Base-by-base conservation (phyloP, 2,329 filamentous ascomycete species). In the Fusarium sp. region DNA sequence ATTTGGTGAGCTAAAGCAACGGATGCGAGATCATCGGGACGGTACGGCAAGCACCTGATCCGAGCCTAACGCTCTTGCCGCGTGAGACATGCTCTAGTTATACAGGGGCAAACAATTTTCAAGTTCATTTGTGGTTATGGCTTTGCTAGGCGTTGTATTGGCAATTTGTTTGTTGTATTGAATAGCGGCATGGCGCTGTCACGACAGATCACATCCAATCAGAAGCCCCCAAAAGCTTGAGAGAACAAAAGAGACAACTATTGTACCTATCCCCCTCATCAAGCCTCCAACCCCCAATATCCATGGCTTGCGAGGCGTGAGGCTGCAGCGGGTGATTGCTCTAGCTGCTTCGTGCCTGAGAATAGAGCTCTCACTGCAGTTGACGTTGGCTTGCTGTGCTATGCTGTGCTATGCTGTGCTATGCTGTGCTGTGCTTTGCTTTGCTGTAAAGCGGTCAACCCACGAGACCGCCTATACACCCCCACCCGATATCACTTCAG, bases 1-100 rank as follows among this genome's bases (percentile, higher is more conserved):
- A 55, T 57, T 8, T 38, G 56, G 51, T 38, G 45, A 67, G 47
- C 65, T 65, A 53, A 42, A 70, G 61, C 56, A 38, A 55, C 66
- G 58, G 71, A 57, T 74, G 71, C 71, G 44, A 74, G 71, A 74
- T 74, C 54, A 72, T 61, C 71, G 71, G 67, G 71, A 74, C 67
- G 67, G 66, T 57, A 69, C 65, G 69, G 63, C 54, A 68, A 72
- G 71, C 62, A 71, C 70, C 54, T 73, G 70, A 73, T 53, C 71
- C 71, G 71, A 63, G 66, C 71, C 71, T 67, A 73, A 74, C 72
- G 54, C 57, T 63, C 32, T 51, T 53, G 30, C 55, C 50, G 69
- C 54, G 69, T 69, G 53, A 70, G 69, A 72, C 54, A 70, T 50
- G 38, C 41, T 61, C 17, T 44, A 35, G 20, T 51, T 22, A 38